Conservation (phyloP, 2,329 filamentous ascomycete genomes). For the Paraphoma sp. region DNA sequence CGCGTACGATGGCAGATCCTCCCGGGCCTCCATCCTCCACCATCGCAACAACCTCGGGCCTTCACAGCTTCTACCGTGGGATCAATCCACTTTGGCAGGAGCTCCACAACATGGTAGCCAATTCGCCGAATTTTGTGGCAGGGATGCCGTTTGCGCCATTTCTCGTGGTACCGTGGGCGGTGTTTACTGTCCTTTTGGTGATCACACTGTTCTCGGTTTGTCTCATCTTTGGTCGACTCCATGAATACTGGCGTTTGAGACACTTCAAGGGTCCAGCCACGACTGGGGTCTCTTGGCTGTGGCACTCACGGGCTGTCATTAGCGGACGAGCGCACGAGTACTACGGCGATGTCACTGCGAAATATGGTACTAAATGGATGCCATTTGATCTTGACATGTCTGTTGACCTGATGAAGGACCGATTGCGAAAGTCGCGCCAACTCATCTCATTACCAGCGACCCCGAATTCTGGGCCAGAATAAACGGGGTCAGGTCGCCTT, state of each 20-base stretch:
- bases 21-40: not conserved
- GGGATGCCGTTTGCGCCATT: not conserved
- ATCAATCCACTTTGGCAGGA: not conserved
- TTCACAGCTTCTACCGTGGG: not conserved
- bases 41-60: not conserved
- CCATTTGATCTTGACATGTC: no score
- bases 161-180: no score
- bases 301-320: slow-evolving; percentile 40
- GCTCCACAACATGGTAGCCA: not conserved
- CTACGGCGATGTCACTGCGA: slow-evolving; percentile 39
- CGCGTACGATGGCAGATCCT: not conserved
- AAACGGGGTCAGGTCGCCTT: slow-evolving; percentile 49
- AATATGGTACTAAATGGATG: slow-evolving; percentile 29
- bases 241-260: slow-evolving; percentile 37
- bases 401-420: slow-evolving; percentile 37
- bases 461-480: slow-evolving; percentile 56
- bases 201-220: slow-evolving; percentile 11
- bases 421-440: slow-evolving; percentile 56
- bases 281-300: slow-evolving; percentile 39
- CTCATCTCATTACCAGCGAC: slow-evolving; percentile 57
- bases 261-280: slow-evolving; percentile 40
- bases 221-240: slow-evolving; percentile 22
- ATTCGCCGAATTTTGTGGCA: not conserved
- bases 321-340: slow-evolving; percentile 29
- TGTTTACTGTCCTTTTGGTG: not conserved